These are phyloP conservation scores for Rheum nobile DNA, from an alignment of 148 eudicot species.

Conservation along the genomic window DNA sequence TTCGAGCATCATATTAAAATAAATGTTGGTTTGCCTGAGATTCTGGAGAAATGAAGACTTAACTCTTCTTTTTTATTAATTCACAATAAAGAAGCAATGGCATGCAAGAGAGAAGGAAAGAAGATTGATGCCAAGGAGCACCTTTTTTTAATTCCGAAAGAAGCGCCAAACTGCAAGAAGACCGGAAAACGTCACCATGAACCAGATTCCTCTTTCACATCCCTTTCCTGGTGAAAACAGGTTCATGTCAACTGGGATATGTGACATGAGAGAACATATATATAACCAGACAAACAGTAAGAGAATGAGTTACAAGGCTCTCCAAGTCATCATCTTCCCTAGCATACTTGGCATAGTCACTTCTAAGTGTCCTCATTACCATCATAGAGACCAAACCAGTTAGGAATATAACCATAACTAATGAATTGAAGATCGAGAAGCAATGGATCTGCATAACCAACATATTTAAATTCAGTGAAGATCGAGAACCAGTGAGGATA, in stretches of 20 bases:
- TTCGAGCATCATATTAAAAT: too few relatives aligned
- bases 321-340: constrained; percentile 94
- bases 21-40: too few relatives aligned
- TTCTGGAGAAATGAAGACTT: not conserved
- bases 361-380: constrained; percentile 83
- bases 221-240: constrained; percentile 52
- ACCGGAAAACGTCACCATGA: too few relatives aligned
- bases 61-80: constrained; percentile 94
- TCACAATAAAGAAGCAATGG: too few relatives aligned
- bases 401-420: constrained; percentile 97
- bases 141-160: too few relatives aligned
- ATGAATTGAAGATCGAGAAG: constrained; percentile 93
- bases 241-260: too few relatives aligned
- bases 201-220: constrained; percentile 91
- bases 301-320: constrained; percentile 41
- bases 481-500: too few relatives aligned
- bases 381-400: constrained; percentile 93
- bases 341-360: constrained; percentile 93
- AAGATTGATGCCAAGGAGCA: too few relatives aligned
- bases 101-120: too few relatives aligned
- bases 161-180: too few relatives aligned
- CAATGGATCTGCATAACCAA: constrained; percentile 69
- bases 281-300: not conserved
- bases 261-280: too few relatives aligned
- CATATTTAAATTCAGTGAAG: too few relatives aligned